Conservation (phyloP, 129 eudicot genomes). For the Chrysanthemum seticuspe region DNA sequence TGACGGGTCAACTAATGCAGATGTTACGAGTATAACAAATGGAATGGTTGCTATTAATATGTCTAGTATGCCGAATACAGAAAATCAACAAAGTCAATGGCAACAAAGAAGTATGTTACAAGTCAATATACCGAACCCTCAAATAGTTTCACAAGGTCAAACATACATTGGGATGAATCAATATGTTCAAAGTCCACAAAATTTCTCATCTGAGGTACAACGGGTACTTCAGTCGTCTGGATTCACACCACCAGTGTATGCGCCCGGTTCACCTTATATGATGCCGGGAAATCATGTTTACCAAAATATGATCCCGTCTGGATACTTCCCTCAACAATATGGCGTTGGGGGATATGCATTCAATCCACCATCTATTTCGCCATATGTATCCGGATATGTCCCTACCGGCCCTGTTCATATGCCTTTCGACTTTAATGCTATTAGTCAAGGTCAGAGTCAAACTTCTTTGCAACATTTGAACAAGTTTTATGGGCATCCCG, state of each 20-base stretch:
- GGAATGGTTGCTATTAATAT: constrained; percentile 32
- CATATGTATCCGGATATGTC: constrained; percentile 51
- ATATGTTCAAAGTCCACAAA: constrained; percentile 43
- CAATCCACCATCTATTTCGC: constrained; percentile 41
- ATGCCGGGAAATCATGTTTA: constrained; percentile 45
- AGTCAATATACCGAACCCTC: constrained; percentile 33
- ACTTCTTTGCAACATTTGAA: constrained; percentile 42
- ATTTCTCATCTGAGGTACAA: constrained; percentile 41
- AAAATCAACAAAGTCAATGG: constrained; percentile 38
- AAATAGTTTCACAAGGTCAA: constrained; percentile 41
- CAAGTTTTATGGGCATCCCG: constrained; percentile 55
- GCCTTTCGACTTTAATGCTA: constrained; percentile 38
- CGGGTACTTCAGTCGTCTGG: constrained; percentile 35
- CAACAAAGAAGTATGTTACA: constrained; percentile 38
- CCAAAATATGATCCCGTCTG: constrained; percentile 15
- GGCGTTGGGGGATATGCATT: constrained; percentile 48
- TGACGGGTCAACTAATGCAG: constrained; percentile 33
- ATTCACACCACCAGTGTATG: constrained; percentile 35
- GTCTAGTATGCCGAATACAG: constrained; percentile 34
- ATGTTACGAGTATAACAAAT: constrained; percentile 34
- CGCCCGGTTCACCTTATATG: constrained; percentile 47
- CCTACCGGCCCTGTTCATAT: constrained; percentile 45
- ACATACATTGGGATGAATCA: constrained; percentile 44
- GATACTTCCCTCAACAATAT: constrained; percentile 54
- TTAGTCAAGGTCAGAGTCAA: constrained; percentile 35